phyloP scores from a whole-genome alignment of 495 filamentous ascomycete genomes.

The Sabuloglossum arenarium region DNA sequence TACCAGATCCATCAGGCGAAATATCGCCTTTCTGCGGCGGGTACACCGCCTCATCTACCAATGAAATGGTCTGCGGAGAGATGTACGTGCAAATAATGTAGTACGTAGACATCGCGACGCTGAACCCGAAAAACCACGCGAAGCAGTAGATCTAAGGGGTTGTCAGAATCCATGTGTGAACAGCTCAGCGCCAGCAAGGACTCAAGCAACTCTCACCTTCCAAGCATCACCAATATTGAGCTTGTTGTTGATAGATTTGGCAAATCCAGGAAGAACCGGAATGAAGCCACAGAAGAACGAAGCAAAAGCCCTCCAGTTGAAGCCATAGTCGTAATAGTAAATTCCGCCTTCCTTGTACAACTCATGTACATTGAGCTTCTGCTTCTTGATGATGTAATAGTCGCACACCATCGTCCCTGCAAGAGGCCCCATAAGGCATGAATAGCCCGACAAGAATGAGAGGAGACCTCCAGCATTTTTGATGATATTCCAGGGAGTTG shows the following conservation, averaged over 20 bases:
- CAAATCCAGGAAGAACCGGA: constrained; percentile 20
- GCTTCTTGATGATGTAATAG: constrained; percentile 43
- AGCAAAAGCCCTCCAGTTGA: constrained; percentile 45
- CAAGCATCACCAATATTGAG: constrained; percentile 10
- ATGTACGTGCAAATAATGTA: constrained; percentile 21
- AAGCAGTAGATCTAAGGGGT: constrained; percentile 23
- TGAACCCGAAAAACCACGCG: constrained; percentile 30
- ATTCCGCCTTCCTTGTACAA: constrained; percentile 33
- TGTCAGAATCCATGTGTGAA: background rate
- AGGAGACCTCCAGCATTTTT: constrained; percentile 33
- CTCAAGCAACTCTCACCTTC: constrained; percentile 6
- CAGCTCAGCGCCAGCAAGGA: background rate
- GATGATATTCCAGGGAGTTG: constrained; percentile 42
- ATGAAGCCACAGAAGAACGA: constrained; percentile 41
- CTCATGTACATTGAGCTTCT: constrained; percentile 35
- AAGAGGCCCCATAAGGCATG: constrained; percentile 48
- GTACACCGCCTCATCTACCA: constrained; percentile 20
- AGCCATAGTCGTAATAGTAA: constrained; percentile 30
- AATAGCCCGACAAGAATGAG: constrained; percentile 33
- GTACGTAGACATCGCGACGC: constrained; percentile 15
- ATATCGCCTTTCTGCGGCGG: constrained; percentile 18
- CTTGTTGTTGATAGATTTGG: constrained; percentile 10
- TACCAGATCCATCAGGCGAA: constrained; percentile 5
- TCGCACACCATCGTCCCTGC: constrained; percentile 45
- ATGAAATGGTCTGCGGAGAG: constrained; percentile 14